A percentile compares a stretch with the other conserved stretches of the same genome.
Conservation (phyloP, 306 rosid species). For the Prunus padus region DNA sequence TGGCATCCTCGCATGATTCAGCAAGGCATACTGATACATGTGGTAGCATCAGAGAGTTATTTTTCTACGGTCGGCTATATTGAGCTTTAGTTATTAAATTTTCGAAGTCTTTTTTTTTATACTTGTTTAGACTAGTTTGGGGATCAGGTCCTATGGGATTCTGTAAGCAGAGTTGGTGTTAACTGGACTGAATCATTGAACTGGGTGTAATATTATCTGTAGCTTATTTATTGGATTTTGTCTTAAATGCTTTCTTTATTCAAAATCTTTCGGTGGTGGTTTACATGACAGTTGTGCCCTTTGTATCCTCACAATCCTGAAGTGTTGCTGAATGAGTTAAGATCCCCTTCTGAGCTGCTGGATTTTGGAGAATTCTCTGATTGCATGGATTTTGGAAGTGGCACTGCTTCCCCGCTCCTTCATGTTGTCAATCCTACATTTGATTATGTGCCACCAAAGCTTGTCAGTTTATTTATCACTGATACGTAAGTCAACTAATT, state of each 20-base stretch:
- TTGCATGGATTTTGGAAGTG: constrained; percentile 79
- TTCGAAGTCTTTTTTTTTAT: not conserved
- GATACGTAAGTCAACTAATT: constrained; percentile 79
- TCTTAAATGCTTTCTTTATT: not conserved
- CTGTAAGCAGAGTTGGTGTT: not conserved
- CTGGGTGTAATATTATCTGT: not conserved
- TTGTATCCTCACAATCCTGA: constrained; percentile 96
- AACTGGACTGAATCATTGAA: not conserved
- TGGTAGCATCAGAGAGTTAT: not conserved
- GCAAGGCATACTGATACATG: not conserved
- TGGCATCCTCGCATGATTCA: not conserved
- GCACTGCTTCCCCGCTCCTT: constrained; percentile 68
- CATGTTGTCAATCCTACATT: constrained; percentile 90
- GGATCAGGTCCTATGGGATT: constrained; percentile 4
- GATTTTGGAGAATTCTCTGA: constrained; percentile 98
- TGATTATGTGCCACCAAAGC: constrained; percentile 93
- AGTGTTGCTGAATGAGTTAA: constrained; percentile 78
- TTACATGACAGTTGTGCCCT: constrained; percentile 77
- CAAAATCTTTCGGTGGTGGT: constrained; percentile 12
- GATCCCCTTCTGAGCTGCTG: constrained; percentile 97
- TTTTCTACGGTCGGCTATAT: not conserved
- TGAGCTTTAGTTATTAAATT: not conserved
- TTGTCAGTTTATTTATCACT: constrained; percentile 84
- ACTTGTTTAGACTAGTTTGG: not conserved
- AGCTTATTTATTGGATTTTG: not conserved